phyloP scores from a whole-genome alignment of 257 asterid genomes.

The Capsicum rhomboideum region DNA sequence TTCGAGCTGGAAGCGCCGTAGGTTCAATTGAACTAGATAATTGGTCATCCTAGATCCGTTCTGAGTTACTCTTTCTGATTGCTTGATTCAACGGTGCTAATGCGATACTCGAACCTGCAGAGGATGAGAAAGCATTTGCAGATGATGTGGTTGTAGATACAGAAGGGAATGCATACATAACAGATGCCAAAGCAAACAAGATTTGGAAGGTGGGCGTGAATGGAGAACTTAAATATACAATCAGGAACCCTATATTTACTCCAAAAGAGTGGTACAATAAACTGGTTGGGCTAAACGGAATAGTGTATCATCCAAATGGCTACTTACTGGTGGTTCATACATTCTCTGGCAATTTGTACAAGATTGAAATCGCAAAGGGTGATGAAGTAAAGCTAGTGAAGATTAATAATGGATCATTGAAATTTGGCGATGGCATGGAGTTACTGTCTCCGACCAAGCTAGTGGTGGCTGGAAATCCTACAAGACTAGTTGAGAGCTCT shows the following conservation, averaged over 20 bases:
- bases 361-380: conserved; percentile 37
- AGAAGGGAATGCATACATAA: conserved; percentile 71
- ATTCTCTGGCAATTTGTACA: conserved; percentile 60
- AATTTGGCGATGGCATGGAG: conserved; percentile 81
- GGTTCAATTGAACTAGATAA: neutral
- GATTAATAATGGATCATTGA: conserved; percentile 34
- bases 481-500: conserved; percentile 53
- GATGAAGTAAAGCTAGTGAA: conserved; percentile 41
- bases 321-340: conserved; percentile 71
- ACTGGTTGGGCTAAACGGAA: conserved; percentile 64
- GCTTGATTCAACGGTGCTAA: neutral
- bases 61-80: neutral
- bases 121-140: conserved; percentile 52
- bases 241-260: conserved; percentile 51
- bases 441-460: conserved; percentile 59
- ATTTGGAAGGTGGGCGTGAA: conserved; percentile 68
- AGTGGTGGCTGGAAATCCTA: conserved; percentile 67
- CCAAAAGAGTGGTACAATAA: conserved; percentile 57
- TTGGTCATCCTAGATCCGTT: neutral
- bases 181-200: conserved; percentile 56
- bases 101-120: conserved; percentile 20
- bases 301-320: conserved; percentile 82
- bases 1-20: neutral
- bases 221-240: conserved; percentile 43
- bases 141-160: conserved; percentile 76